These are phyloP conservation scores for Aspergillus incahuasiensis DNA, from an alignment of 495 filamentous ascomycete genomes.

Conservation along the genomic window DNA sequence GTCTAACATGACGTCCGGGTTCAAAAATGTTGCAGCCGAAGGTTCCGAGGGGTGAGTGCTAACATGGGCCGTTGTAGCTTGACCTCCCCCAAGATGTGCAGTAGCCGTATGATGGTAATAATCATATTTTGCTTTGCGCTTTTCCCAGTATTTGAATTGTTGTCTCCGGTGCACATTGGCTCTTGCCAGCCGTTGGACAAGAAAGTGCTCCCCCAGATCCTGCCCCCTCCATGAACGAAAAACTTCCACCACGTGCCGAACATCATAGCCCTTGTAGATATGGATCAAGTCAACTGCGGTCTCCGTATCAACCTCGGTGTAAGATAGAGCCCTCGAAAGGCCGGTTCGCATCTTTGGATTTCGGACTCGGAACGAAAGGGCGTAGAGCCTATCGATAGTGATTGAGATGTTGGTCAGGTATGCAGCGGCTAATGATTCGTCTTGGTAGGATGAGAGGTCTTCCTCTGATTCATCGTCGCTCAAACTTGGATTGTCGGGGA, in stretches of 20 bases:
- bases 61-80: neutral
- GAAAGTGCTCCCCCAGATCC: neutral
- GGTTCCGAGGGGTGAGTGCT: neutral
- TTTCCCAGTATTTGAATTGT: conserved; percentile 2
- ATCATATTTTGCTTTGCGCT: neutral
- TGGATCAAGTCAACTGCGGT: neutral
- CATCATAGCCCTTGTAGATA: neutral
- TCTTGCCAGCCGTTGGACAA: neutral
- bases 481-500: neutral
- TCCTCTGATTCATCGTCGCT: neutral
- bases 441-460: neutral
- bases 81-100: neutral
- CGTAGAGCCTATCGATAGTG: neutral
- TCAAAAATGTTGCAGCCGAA: neutral
- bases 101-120: neutral
- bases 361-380: neutral
- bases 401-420: neutral
- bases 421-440: neutral
- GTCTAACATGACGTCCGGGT: neutral
- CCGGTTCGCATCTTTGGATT: neutral
- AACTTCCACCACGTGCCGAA: neutral
- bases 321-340: neutral
- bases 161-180: neutral
- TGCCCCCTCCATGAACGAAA: neutral
- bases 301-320: neutral